Evolutionary conservation across 2,329 filamentous ascomycete species (phyloP), one percentile per base, ranked within the genome.

Genomic region (Microdochium nivale): DNA sequence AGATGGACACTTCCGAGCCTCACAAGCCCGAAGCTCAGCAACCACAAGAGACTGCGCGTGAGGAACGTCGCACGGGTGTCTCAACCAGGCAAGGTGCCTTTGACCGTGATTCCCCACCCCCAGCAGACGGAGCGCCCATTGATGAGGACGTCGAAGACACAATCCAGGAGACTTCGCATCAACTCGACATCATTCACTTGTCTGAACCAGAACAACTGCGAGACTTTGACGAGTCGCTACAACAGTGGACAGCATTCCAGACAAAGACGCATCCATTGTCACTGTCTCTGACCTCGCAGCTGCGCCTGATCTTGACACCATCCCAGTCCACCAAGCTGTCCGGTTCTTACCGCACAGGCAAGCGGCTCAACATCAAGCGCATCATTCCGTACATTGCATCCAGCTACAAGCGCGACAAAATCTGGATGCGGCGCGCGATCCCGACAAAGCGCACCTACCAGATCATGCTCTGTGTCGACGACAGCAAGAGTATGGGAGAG

Each of bases 371-470:
- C 70, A 96, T 99, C 75, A 97, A 97, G 71, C 90, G 92, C 60
- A 99, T 99, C 70, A 99, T 99, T 62, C 94, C 95, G 0, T 99
- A 99, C 72, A 97, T 99, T 60, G 94, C 95, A 1, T 97, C 91
- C 0, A 86, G 88, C 65, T 99, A 96, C 79, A 97, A 96, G 77
- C 88, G 94, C 54, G 94, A 99, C 80, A 99, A 99, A 77, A 99
- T 99, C 70, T 99, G 94, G 94, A 95, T 99, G 86, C 87, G 95
- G 14, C 84, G 95, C 52, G 86, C 83, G 32, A 84, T 96, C 49
- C 95, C 95, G 1, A 92, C 86, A 35, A 97, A 97, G 71, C 87
- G 95, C 40, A 87, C 86, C 52, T 99, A 99, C 71, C 95, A 99
- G 70, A 95, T 99, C 68, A 84, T 99, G 74, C 86, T 99, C 49